These are phyloP conservation scores for Creolimax fragrantissima DNA, from an alignment of 78 protist genomes.

Conservation along the genomic window DNA sequence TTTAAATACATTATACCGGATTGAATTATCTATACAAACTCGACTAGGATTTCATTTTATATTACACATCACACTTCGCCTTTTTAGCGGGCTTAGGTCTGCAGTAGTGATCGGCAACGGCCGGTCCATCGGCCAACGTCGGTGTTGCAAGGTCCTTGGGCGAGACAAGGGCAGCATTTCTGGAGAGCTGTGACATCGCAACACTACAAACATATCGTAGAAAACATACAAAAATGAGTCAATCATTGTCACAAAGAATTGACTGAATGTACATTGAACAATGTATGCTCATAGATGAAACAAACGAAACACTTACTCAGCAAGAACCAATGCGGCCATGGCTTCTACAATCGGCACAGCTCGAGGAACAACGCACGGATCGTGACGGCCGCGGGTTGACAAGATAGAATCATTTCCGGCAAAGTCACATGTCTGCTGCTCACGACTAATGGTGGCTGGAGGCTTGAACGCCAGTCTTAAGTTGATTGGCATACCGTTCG, in stretches of 20 bases:
- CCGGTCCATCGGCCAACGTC: neutral
- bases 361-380: conserved; percentile 68
- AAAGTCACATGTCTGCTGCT: conserved; percentile 26
- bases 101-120: neutral
- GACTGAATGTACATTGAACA: neutral
- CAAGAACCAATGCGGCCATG: conserved; percentile 62
- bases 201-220: neutral
- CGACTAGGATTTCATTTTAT: too few species aligned
- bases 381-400: conserved; percentile 66
- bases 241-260: neutral
- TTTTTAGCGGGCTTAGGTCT: too few species aligned
- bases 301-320: neutral
- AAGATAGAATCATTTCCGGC: conserved; percentile 29
- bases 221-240: neutral
- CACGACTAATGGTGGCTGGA: conserved; percentile 65
- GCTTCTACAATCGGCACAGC: conserved; percentile 73
- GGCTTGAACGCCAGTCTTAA: conserved; percentile 65
- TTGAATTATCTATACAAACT: too few species aligned
- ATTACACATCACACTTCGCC: too few species aligned
- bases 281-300: neutral
- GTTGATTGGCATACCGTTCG: conserved; percentile 45
- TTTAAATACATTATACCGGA: too few species aligned
- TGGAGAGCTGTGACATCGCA: neutral
- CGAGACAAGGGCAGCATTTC: neutral
- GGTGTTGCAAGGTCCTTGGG: neutral